A percentile compares a stretch with the other conserved stretches of the same genome.
Conservation (phyloP, 2,329 filamentous ascomycete genomes). For the Plenodomus biglobosus region DNA sequence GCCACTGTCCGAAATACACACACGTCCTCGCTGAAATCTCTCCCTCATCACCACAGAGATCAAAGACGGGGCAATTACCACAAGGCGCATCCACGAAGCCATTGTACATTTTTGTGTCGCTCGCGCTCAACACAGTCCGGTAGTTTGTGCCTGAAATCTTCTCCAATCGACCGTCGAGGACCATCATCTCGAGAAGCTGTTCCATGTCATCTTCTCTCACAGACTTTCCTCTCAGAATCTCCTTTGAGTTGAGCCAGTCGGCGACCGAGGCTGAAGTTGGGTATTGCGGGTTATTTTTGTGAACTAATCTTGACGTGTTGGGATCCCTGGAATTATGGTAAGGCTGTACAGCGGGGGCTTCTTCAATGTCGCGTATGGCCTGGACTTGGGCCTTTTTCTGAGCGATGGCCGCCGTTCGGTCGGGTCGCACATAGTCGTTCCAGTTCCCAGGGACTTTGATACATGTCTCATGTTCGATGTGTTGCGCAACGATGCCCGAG, state of each 20-base stretch:
- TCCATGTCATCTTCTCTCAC: conserved; percentile 72
- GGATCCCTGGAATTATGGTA: conserved; percentile 27
- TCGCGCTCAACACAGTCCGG: conserved; percentile 45
- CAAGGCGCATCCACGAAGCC: conserved; percentile 88
- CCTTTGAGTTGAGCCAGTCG: conserved; percentile 66
- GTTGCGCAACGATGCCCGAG: conserved; percentile 70
- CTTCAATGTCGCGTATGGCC: conserved; percentile 37
- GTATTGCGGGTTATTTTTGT: conserved; percentile 72
- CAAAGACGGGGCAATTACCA: conserved; percentile 88
- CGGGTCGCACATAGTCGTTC: conserved; percentile 46
- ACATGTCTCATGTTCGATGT: conserved; percentile 72
- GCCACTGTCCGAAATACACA: conserved; percentile 87
- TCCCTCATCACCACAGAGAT: conserved; percentile 86
- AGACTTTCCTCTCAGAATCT: conserved; percentile 69
- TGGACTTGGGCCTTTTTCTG: conserved; percentile 43
- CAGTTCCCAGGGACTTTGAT: conserved; percentile 55
- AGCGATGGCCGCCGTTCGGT: conserved; percentile 35
- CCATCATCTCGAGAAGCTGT: conserved; percentile 83
- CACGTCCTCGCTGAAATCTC: conserved; percentile 88
- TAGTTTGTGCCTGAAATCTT: conserved; percentile 56
- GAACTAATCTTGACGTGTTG: conserved; percentile 41
- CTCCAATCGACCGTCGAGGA: conserved; percentile 85
- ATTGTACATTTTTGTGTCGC: conserved; percentile 59
- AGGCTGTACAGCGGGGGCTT: conserved; percentile 28
- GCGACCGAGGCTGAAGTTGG: conserved; percentile 80